Percentiles rank a stretch among this genome's conserved stretches.
These are phyloP conservation scores for Aschersonia sp. DNA, from an alignment of 2,329 filamentous ascomycete species.

Conservation along the genomic window DNA sequence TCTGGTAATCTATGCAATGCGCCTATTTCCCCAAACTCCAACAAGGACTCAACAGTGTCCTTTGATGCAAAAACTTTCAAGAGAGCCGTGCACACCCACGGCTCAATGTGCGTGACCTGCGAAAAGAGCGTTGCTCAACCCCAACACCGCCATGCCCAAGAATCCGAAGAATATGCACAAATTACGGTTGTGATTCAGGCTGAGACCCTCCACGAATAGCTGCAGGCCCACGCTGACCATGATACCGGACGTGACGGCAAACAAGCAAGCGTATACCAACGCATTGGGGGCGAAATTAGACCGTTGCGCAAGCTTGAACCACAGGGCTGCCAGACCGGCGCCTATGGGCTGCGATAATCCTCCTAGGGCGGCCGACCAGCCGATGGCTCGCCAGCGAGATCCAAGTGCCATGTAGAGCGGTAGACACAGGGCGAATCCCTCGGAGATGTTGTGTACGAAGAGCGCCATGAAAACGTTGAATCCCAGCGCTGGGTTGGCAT, in stretches of 20 bases:
- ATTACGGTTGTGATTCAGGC: conserved; percentile 64
- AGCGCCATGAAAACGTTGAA: conserved; percentile 89
- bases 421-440: conserved; percentile 88
- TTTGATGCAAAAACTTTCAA: no score
- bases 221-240: conserved; percentile 91
- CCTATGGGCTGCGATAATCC: conserved; percentile 80
- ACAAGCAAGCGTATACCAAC: conserved; percentile 66
- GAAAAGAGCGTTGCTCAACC: conserved; percentile 74
- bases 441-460: conserved; percentile 96
- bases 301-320: conserved; percentile 59
- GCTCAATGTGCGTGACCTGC: conserved; percentile 24
- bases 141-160: conserved; percentile 75
- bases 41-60: no score
- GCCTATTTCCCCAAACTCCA: no score
- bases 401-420: conserved; percentile 84
- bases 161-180: conserved; percentile 72
- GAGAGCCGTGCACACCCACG: background rate
- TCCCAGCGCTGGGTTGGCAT: conserved; percentile 79
- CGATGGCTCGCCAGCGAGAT: conserved; percentile 67
- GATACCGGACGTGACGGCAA: conserved; percentile 80
- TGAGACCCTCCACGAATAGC: conserved; percentile 74
- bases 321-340: conserved; percentile 68
- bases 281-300: conserved; percentile 34
- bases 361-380: conserved; percentile 71
- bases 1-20: no score